Base-by-base conservation (phyloP, 345 rosid species). In the Sonneratia caseolaris region DNA sequence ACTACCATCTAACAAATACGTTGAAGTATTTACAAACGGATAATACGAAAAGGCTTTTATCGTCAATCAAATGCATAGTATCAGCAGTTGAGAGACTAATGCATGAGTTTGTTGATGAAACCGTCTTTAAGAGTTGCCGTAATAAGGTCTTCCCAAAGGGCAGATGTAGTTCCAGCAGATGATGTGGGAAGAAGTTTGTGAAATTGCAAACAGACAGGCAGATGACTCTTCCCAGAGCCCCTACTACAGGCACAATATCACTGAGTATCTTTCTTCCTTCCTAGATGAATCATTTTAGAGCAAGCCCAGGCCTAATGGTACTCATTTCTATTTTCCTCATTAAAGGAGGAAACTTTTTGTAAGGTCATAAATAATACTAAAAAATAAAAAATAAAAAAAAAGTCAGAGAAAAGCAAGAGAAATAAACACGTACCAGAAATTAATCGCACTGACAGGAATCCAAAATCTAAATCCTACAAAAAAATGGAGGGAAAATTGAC, bases 391-490 rank as follows among this genome's bases (percentile, higher is more conserved):
- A 47, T 6, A 64, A 45, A 7, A 42, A 47, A 14, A 64, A 45
- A 7, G 62, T 32, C 14, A 48, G 27, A 62, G 69, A 49, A 27
- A 36, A 55, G 53, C 66, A 43, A 27, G 35, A 27, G 27, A 21
- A 35, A 37, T 40, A 14, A 8, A 42, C 27, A 64, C 48, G 38
- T 87, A 94, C 96, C 96, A 86, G 75, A 94, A 91, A 81, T 91
- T 94, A 76, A 91, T 79, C 70, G 73, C 55, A 75, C 97, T 94
- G 84, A 91, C 97, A 65, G 98, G 98, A 70, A 94, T 77, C 98
- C 98, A 94, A 76, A 94, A 94, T 76, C 96, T 88, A 70, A 94
- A 87, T 64, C 98, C 98, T 94, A 91, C 84, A 85, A 14, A 40
- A 61, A 74, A 49, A 14, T 32, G 57, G 32, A 7, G 18, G 18